phyloP scores from a whole-genome alignment of 306 rosid genomes.

The Prunus armeniaca region DNA sequence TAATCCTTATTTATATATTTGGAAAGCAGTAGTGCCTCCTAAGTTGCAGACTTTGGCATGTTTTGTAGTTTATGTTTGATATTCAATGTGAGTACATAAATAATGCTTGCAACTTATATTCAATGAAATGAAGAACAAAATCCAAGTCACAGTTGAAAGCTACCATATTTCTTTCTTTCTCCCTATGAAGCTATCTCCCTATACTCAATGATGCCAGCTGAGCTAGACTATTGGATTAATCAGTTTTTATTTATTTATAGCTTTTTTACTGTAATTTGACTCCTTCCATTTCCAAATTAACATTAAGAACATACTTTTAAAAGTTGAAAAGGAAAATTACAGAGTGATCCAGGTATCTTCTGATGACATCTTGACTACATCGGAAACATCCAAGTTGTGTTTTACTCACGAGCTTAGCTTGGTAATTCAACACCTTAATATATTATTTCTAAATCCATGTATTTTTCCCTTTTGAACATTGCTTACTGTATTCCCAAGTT shows the following conservation, averaged over 20 bases:
- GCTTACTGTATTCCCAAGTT: not conserved
- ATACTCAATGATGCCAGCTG: not conserved
- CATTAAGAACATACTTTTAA: not conserved
- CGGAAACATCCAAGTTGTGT: not conserved
- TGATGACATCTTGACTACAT: not conserved
- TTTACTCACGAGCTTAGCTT: not conserved
- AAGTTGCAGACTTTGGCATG: not conserved
- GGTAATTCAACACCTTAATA: not conserved
- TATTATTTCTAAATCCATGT: not conserved
- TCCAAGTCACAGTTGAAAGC: not conserved
- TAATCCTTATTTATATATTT: too few relatives aligned
- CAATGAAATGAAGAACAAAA: not conserved
- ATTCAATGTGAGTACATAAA: too few relatives aligned
- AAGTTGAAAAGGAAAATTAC: not conserved
- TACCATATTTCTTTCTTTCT: not conserved
- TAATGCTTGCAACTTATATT: not conserved
- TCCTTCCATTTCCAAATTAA: not conserved
- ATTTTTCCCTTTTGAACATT: not conserved
- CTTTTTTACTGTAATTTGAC: not conserved
- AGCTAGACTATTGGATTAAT: not conserved
- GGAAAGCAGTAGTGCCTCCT: not conserved
- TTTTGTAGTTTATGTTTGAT: too few relatives aligned
- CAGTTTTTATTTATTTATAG: not conserved
- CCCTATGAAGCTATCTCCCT: not conserved
- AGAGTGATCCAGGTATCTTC: not conserved